A percentile compares a stretch with the other conserved stretches of the same genome.
phyloP scores from a whole-genome alignment of 1,139 yeast species.

The Suhomyces terraborum region DNA sequence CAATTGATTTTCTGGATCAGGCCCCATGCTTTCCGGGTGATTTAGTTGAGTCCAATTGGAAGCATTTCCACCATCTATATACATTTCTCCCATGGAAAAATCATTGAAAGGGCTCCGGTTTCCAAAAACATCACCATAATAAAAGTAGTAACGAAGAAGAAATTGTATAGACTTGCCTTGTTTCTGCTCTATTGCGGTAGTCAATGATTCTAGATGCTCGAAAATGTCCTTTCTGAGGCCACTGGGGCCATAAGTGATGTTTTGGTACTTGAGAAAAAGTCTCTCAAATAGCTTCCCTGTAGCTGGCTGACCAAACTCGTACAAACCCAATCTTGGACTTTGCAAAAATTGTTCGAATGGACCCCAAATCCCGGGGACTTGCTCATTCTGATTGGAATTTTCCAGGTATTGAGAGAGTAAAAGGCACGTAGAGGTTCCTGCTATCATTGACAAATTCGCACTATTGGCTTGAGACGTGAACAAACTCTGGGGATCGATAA shows the following conservation, averaged over 20 bases:
- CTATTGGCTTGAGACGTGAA: conserved; percentile 16
- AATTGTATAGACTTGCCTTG: conserved; percentile 29
- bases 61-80: conserved; percentile 48
- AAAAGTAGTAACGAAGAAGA: conserved; percentile 39
- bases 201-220: conserved; percentile 32
- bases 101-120: conserved; percentile 58
- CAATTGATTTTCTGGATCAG: conserved; percentile 18
- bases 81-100: conserved; percentile 49
- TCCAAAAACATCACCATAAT: conserved; percentile 58
- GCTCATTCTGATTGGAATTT: background rate
- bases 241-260: conserved; percentile 6
- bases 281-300: conserved; percentile 55
- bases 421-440: conserved; percentile 64
- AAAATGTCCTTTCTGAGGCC: conserved; percentile 1
- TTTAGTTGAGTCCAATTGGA: conserved; percentile 10
- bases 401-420: conserved; percentile 29
- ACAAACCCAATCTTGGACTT: conserved; percentile 29
- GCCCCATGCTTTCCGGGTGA: conserved; percentile 11
- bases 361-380: conserved; percentile 56
- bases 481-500: conserved; percentile 8
- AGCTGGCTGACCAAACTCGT: conserved; percentile 60
- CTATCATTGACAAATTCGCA: conserved; percentile 48
- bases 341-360: conserved; percentile 38
- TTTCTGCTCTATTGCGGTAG: conserved; percentile 23
- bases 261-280: conserved; percentile 38